A percentile compares a stretch with the other conserved stretches of the same genome.
phyloP scores from a whole-genome alignment of 83 land plant genomes.

The Diphasiastrum complanatum region DNA sequence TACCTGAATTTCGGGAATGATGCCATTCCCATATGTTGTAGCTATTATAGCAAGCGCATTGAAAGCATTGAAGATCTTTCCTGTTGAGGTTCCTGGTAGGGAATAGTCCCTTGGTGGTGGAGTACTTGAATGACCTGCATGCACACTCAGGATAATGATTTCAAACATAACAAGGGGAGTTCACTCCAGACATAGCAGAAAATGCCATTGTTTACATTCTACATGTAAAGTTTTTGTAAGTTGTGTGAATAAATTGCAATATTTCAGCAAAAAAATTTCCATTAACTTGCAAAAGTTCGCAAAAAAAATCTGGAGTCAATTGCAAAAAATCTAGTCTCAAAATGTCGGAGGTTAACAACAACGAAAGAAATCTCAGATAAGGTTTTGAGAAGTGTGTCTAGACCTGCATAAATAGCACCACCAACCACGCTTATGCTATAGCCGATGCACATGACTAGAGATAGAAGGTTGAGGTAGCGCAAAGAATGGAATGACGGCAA shows the following conservation, averaged over 20 bases:
- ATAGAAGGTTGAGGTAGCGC: not conserved
- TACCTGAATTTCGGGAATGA: constrained; percentile 15
- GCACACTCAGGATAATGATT: no score
- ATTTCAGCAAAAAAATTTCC: not conserved
- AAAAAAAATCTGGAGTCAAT: not conserved
- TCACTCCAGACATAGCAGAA: no score
- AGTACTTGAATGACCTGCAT: constrained; percentile 9
- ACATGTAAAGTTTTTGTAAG: no score
- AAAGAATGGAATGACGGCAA: constrained; percentile 11
- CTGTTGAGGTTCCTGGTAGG: not conserved
- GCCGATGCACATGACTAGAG: constrained; percentile 1
- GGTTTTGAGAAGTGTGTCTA: no score
- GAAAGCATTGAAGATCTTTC: not conserved
- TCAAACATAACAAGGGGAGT: no score
- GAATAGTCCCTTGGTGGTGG: constrained; percentile 11
- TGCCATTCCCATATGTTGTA: not conserved
- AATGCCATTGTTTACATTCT: no score
- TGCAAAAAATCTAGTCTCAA: no score
- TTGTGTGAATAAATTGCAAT: no score
- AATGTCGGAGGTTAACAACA: no score
- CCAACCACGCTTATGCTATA: constrained; percentile 6
- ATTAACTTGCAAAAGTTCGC: not conserved
- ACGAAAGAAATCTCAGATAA: no score
- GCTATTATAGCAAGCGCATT: constrained; percentile 8
- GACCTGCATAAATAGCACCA: constrained; percentile 9